Evolutionary conservation across 2,329 filamentous ascomycete species (phyloP), one percentile per base, ranked within the genome.

Genomic region (Aureobasidium sp.): DNA sequence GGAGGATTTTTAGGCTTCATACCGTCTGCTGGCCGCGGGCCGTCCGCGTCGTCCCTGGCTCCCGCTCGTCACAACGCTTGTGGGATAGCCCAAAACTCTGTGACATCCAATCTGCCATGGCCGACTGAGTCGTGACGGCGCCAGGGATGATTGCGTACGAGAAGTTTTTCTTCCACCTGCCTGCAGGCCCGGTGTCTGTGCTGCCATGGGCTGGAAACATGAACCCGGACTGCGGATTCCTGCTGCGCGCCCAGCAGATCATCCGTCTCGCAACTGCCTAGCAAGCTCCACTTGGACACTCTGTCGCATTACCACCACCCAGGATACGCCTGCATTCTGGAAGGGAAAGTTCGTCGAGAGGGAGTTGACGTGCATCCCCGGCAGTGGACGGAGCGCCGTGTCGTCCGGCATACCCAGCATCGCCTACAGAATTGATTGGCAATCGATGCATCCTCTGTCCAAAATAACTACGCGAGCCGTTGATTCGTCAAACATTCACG

Each of bases 401-500:
- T 31, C 19, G 35, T 46, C 19, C 35, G 40, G 23, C n/a, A 46
- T 19, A 57, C 10, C 29, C 40, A 57, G 29, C 29, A 25, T 57
- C 53, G 53, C 53, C 17, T 43, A 31, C 38, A 19, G 17, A n/a
- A 27, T 57, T 57, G 53, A 57, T 37, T 46, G 53, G 53, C 51
- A 27, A 42, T 55, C 38, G 27, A 55, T 25, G 38, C 37, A 55
- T 57, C 42, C 42, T 46, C 40, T 17, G 23, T 47, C 55, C 21
- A 58, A 49, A 58, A 58, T 58, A 49, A 29, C 21, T 58, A 58
- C 42, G 42, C 55, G 55, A 58, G 55, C 55, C 55, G 55, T 58
- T 58, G 42, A 49, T 40, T 38, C 42, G 43, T 58, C 55, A 58
- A 47, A 58, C 43, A 42, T 49, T 25, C 55, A 49, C n/a, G 37